A percentile compares a stretch with the other conserved stretches of the same genome.
Conservation (phyloP, 495 filamentous ascomycete genomes). For the Cladorrhinum samala region DNA sequence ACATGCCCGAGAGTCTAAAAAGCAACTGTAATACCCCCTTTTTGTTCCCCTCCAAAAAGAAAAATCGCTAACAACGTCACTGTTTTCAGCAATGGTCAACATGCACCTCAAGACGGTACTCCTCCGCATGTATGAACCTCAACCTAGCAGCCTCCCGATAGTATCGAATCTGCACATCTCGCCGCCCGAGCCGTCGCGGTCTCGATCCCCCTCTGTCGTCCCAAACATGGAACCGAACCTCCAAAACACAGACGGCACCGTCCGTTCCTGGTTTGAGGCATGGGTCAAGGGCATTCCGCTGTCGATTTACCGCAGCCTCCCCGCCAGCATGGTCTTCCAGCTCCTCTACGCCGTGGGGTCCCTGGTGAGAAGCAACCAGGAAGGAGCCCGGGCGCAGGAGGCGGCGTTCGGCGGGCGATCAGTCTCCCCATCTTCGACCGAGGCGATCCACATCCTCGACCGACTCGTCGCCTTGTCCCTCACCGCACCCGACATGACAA, state of each 20-base stretch:
- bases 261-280: constrained; percentile 35
- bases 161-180: constrained; percentile 14
- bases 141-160: background rate
- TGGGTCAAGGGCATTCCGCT: constrained; percentile 35
- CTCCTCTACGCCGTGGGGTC: constrained; percentile 35
- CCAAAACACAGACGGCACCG: constrained; percentile 19
- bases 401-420: background rate
- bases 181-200: constrained; percentile 20
- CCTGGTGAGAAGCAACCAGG: constrained; percentile 18
- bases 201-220: constrained; percentile 19
- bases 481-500: background rate
- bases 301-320: constrained; percentile 32
- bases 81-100: constrained; percentile 2
- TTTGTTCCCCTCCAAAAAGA: background rate
- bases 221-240: constrained; percentile 1
- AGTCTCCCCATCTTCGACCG: background rate
- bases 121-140: constrained; percentile 4
- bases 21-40: background rate
- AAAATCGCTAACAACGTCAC: background rate
- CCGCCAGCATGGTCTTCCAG: constrained; percentile 30
- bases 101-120: constrained; percentile 8
- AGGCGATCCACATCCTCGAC: background rate
- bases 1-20: background rate
- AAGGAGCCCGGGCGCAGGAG: background rate
- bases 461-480: background rate